phyloP scores from a whole-genome alignment of 352 stramenopile species.

The Hyaloperonospora arabidopsidis region DNA sequence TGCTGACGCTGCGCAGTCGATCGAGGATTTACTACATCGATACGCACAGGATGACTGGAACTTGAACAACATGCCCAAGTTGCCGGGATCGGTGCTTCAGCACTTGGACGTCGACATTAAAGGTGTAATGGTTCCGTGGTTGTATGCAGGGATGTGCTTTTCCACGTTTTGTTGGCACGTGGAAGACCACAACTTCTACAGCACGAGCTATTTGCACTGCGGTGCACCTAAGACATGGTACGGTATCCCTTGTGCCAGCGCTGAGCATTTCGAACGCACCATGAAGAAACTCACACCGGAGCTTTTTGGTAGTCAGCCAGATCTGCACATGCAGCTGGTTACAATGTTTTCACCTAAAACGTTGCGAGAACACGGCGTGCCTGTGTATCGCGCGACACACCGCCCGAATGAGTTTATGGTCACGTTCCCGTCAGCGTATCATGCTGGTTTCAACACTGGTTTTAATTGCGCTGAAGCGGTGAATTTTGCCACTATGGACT shows the following conservation, averaged over 20 bases:
- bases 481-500: conserved; percentile 87
- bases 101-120: conserved; percentile 96
- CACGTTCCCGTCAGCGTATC: conserved; percentile 97
- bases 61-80: conserved; percentile 96
- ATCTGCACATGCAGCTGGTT: conserved; percentile 91
- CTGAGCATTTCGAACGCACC: conserved; percentile 86
- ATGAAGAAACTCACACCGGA: conserved; percentile 90
- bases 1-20: conserved; percentile 15
- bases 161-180: conserved; percentile 99
- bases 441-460: conserved; percentile 96
- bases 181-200: conserved; percentile 99
- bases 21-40: conserved; percentile 52
- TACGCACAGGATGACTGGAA: conserved; percentile 93
- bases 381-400: conserved; percentile 92
- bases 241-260: conserved; percentile 88
- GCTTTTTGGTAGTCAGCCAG: conserved; percentile 90
- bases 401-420: conserved; percentile 97
- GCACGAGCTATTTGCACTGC: conserved; percentile 98
- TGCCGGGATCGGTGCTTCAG: conserved; percentile 89
- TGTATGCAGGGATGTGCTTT: conserved; percentile 99
- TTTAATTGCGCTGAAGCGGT: conserved; percentile 90
- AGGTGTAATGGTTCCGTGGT: conserved; percentile 98
- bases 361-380: conserved; percentile 79
- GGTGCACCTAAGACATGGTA: conserved; percentile 98
- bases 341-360: conserved; percentile 78